phyloP scores from a whole-genome alignment of 805 yeast species.

The Nadsonia fulvescens region DNA sequence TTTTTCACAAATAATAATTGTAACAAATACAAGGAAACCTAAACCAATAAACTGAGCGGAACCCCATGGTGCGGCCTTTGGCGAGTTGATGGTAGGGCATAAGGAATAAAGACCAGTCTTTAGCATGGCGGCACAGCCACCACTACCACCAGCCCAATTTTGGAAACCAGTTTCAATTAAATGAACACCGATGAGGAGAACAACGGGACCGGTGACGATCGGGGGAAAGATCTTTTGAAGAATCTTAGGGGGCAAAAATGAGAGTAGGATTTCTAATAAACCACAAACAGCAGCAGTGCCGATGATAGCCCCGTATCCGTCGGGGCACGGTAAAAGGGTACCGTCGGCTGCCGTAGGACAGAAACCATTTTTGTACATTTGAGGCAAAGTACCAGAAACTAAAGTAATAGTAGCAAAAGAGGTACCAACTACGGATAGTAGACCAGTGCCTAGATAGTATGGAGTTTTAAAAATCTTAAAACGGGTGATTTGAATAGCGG shows the following conservation, averaged over 20 bases:
- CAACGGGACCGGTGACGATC: constrained; percentile 86
- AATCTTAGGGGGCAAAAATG: constrained; percentile 58
- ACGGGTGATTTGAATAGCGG: constrained; percentile 62
- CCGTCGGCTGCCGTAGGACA: constrained; percentile 55
- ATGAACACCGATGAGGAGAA: constrained; percentile 58
- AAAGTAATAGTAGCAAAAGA: constrained; percentile 78
- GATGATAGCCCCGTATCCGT: constrained; percentile 74
- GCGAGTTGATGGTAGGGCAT: constrained; percentile 34
- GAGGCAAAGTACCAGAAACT: constrained; percentile 55
- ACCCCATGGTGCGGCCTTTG: constrained; percentile 55
- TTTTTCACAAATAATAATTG: constrained; percentile 61
- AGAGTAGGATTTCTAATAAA: constrained; percentile 48
- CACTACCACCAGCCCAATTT: constrained; percentile 81
- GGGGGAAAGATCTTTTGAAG: constrained; percentile 73
- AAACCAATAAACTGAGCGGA: constrained; percentile 74
- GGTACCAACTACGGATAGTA: constrained; percentile 80
- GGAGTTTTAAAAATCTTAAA: constrained; percentile 58
- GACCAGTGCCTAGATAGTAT: constrained; percentile 72
- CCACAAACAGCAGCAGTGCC: constrained; percentile 72
- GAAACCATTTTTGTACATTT: constrained; percentile 57
- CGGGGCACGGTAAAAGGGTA: constrained; percentile 57
- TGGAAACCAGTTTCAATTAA: constrained; percentile 56
- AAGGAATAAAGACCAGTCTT: constrained; percentile 25
- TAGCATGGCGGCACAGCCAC: constrained; percentile 19
- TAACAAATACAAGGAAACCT: constrained; percentile 63